Evolutionary conservation across 352 stramenopile species (phyloP).

Genomic region (Blastocystis sp.): DNA sequence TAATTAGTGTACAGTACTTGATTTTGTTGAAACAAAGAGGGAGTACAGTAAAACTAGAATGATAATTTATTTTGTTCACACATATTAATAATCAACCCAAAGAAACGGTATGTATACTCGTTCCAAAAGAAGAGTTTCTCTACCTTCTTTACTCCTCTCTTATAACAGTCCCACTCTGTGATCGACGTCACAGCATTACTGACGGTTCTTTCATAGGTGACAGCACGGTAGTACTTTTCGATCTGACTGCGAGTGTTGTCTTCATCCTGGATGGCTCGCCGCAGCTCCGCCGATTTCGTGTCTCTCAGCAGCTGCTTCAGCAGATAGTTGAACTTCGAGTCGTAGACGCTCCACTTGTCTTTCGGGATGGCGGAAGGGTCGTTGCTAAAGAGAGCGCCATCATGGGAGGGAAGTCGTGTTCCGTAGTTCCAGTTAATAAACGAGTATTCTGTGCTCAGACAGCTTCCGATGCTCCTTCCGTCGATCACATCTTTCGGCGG

Average conservation of each 20-base stretch:
- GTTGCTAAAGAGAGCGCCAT: neutral
- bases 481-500: constrained; percentile 15
- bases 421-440: constrained; percentile 6
- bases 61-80: constrained; percentile 54
- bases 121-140: constrained; percentile 52
- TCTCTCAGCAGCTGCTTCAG: neutral
- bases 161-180: constrained; percentile 47
- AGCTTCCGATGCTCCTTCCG: neutral
- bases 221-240: neutral
- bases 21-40: neutral
- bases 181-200: neutral
- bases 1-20: neutral
- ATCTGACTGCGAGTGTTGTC: constrained; percentile 46
- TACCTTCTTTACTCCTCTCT: constrained; percentile 27
- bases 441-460: constrained; percentile 7
- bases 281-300: neutral
- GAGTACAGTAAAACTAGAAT: constrained; percentile 37
- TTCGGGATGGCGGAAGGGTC: neutral
- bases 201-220: neutral
- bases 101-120: constrained; percentile 46
- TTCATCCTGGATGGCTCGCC: neutral
- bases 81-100: constrained; percentile 19
- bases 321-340: neutral
- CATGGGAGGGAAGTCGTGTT: neutral
- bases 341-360: constrained; percentile 34